phyloP scores from a whole-genome alignment of 805 yeast genomes.

The Kazachstania viticola region DNA sequence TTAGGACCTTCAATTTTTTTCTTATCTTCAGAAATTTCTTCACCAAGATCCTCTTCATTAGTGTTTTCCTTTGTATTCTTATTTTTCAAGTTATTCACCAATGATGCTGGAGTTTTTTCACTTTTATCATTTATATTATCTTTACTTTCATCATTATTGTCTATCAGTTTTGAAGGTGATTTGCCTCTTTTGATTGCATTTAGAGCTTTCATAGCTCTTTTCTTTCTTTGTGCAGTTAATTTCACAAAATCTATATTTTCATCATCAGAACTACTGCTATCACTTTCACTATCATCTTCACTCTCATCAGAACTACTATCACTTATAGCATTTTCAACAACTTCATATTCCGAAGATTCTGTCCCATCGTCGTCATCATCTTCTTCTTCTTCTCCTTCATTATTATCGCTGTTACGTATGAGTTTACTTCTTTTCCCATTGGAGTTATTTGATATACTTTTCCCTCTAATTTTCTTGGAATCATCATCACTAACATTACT shows the following conservation, averaged over 20 bases:
- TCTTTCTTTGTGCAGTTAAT: conserved; percentile 57
- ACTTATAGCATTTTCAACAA: conserved; percentile 23
- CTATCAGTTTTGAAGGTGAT: conserved; percentile 19
- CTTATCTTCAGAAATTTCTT: conserved; percentile 30
- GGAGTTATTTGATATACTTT: conserved; percentile 18
- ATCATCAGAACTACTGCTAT: conserved; percentile 46
- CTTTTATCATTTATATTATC: conserved; percentile 1
- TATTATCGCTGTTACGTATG: conserved; percentile 21
- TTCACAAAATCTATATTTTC: conserved; percentile 63
- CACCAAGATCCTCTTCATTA: conserved; percentile 40
- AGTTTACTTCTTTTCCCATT: conserved; percentile 26
- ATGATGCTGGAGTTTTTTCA: conserved; percentile 7
- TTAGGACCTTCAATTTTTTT: not conserved
- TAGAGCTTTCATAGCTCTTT: conserved; percentile 41
- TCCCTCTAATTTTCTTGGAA: conserved; percentile 7
- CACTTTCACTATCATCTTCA: conserved; percentile 30
- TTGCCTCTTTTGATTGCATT: conserved; percentile 25
- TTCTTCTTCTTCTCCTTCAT: conserved; percentile 10
- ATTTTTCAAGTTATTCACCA: conserved; percentile 33
- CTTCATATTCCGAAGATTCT: conserved; percentile 17
- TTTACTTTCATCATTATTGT: conserved; percentile 2
- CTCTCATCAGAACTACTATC: conserved; percentile 23
- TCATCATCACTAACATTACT: conserved; percentile 30
- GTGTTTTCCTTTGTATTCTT: conserved; percentile 2
- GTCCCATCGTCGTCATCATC: conserved; percentile 12